Evolutionary conservation across 1,284 basidiomycete species (phyloP).

Genomic region (Pseudozyma hubeiensis): DNA sequence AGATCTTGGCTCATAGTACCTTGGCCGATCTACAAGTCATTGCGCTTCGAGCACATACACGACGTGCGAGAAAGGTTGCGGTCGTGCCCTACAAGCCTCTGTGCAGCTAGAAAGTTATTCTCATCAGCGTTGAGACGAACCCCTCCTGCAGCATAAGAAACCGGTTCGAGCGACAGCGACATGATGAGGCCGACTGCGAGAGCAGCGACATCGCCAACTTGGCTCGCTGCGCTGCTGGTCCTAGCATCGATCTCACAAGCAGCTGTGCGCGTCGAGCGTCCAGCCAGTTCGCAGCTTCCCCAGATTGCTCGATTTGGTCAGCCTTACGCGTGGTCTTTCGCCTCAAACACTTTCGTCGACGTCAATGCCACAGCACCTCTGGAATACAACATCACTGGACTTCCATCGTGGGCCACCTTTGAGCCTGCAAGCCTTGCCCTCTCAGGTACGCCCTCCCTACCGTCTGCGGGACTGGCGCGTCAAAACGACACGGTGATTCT

Average conservation of each 20-base stretch:
- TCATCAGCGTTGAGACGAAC: too few relatives aligned
- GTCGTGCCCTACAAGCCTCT: too few relatives aligned
- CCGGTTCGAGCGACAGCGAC: too few relatives aligned
- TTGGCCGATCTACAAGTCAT: too few relatives aligned
- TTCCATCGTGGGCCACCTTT: conserved; percentile 61
- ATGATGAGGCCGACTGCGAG: too few relatives aligned
- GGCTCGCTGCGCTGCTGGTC: conserved; percentile 13
- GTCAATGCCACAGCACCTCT: conserved; percentile 31
- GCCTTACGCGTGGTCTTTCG: conserved; percentile 58
- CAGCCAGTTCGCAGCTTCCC: conserved; percentile 54
- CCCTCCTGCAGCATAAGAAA: too few relatives aligned
- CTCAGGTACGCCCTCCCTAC: conserved; percentile 48
- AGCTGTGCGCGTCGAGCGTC: conserved; percentile 37
- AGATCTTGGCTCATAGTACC: too few relatives aligned
- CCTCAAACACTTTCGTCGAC: conserved; percentile 51
- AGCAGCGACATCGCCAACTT: neutral
- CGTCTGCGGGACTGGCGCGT: conserved; percentile 8
- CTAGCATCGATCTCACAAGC: conserved; percentile 7
- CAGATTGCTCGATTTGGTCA: conserved; percentile 54
- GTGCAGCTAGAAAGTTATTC: too few relatives aligned
- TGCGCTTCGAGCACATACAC: too few relatives aligned
- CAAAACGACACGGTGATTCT: conserved; percentile 20
- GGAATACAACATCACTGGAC: conserved; percentile 32
- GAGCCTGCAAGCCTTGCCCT: conserved; percentile 46
- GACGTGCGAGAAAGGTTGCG: too few relatives aligned